Conservation (phyloP, 1,284 basidiomycete genomes). For the Hymenochaete sp. region DNA sequence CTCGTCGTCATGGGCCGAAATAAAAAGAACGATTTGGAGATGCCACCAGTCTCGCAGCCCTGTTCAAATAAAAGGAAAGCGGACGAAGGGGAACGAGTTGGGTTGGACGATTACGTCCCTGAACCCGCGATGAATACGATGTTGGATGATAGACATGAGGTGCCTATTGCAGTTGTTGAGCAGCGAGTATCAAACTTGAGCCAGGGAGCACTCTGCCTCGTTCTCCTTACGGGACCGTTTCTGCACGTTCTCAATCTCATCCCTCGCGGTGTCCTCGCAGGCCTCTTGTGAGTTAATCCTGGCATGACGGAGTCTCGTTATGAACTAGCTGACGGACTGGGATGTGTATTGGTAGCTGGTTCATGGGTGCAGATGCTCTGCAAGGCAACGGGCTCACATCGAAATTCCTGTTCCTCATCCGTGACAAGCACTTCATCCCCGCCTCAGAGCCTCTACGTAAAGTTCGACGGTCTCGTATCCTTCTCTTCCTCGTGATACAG, state of each 20-base stretch:
- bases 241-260: slow-evolving; percentile 71
- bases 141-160: slow-evolving; percentile 38
- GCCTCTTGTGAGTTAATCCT: slow-evolving; percentile 68
- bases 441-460: slow-evolving; percentile 60
- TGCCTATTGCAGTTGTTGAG: slow-evolving; percentile 76
- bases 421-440: slow-evolving; percentile 60
- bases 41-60: no score
- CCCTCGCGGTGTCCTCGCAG: slow-evolving; percentile 68
- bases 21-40: slow-evolving; percentile 35
- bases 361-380: slow-evolving; percentile 83
- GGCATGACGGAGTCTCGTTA: no score
- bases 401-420: slow-evolving; percentile 77
- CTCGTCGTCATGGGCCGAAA: slow-evolving; percentile 66
- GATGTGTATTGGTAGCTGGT: slow-evolving; percentile 50
- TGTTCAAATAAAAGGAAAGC: background rate
- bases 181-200: slow-evolving; percentile 84
- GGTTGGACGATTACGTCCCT: slow-evolving; percentile 17
- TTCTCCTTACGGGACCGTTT: slow-evolving; percentile 76
- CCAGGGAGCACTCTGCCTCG: slow-evolving; percentile 73
- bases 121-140: slow-evolving; percentile 24
- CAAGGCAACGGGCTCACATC: slow-evolving; percentile 77
- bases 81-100: background rate
- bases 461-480: slow-evolving; percentile 69
- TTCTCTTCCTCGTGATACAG: slow-evolving; percentile 76
- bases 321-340: background rate